Conservation (phyloP, 257 asterid genomes). For the Nicotiana undulata region DNA sequence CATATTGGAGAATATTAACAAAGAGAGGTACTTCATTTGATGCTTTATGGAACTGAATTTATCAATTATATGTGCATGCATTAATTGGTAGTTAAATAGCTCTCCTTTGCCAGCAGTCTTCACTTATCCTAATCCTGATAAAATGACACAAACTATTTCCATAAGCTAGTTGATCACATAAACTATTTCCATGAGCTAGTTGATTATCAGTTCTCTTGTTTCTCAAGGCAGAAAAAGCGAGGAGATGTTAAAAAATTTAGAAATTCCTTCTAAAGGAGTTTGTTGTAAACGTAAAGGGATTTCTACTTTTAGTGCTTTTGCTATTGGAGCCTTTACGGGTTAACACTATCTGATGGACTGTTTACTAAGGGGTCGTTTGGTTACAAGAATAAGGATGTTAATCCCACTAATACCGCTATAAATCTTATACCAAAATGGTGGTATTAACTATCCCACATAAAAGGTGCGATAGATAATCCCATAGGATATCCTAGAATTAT, state of each 20-base stretch:
- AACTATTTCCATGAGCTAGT: not conserved
- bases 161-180: not conserved
- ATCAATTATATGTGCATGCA: not conserved
- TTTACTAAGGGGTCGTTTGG: not conserved
- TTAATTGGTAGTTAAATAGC: not conserved
- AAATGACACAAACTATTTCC: not conserved
- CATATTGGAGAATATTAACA: conserved; percentile 80
- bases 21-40: conserved; percentile 62
- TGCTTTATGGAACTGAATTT: conserved; percentile 2
- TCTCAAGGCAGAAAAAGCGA: not conserved
- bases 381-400: no score
- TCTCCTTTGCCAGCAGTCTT: not conserved
- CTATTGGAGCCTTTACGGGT: not conserved
- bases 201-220: not conserved
- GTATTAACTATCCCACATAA: no score
- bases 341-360: not conserved
- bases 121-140: not conserved
- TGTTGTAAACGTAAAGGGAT: not conserved
- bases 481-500: no score
- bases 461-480: no score
- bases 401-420: no score
- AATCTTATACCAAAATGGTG: no score
- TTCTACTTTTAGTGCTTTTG: not conserved
- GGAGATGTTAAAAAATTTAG: not conserved
- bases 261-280: not conserved